These are phyloP conservation scores for Torulaspora delbrueckii DNA, from an alignment of 805 yeast genomes.

Conservation along the genomic window DNA sequence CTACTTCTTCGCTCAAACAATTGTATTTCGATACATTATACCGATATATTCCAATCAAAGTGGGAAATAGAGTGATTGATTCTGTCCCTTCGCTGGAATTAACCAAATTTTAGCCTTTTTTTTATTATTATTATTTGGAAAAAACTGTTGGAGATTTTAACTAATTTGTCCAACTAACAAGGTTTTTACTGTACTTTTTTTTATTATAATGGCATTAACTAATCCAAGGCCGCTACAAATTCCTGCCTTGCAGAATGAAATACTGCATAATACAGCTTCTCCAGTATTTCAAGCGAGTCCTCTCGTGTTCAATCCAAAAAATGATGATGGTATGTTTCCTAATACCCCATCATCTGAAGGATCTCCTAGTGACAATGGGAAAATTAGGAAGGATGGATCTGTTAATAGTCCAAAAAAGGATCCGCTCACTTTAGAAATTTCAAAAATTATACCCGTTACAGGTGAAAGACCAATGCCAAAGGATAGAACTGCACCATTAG, in stretches of 20 bases:
- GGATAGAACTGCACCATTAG: constrained; percentile 48
- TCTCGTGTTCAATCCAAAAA: constrained; percentile 18
- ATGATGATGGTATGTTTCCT: constrained; percentile 17
- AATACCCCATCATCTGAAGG: constrained; percentile 18
- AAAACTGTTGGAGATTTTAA: constrained; percentile 19
- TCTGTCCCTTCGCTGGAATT: constrained; percentile 13
- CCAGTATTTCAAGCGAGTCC: constrained; percentile 33
- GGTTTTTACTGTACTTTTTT: constrained; percentile 2
- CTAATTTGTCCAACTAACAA: constrained; percentile 17
- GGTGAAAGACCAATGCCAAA: constrained; percentile 70
- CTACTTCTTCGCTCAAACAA: neutral
- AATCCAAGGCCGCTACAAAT: constrained; percentile 60
- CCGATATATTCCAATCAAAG: constrained; percentile 5
- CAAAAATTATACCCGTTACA: constrained; percentile 75
- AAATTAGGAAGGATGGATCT: constrained; percentile 14
- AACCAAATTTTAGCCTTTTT: constrained; percentile 3
- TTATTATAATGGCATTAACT: constrained; percentile 52
- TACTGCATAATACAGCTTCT: constrained; percentile 31
- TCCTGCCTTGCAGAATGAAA: constrained; percentile 39
- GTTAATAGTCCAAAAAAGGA: constrained; percentile 20
- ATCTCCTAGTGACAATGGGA: constrained; percentile 8
- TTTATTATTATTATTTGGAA: constrained; percentile 6
- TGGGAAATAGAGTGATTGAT: constrained; percentile 7
- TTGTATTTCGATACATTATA: constrained; percentile 3
- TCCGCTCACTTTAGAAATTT: constrained; percentile 39